Percentiles rank a stretch among this genome's conserved stretches.
phyloP scores from a whole-genome alignment of 2,329 filamentous ascomycete genomes.

The Aureobasidium namibiae region DNA sequence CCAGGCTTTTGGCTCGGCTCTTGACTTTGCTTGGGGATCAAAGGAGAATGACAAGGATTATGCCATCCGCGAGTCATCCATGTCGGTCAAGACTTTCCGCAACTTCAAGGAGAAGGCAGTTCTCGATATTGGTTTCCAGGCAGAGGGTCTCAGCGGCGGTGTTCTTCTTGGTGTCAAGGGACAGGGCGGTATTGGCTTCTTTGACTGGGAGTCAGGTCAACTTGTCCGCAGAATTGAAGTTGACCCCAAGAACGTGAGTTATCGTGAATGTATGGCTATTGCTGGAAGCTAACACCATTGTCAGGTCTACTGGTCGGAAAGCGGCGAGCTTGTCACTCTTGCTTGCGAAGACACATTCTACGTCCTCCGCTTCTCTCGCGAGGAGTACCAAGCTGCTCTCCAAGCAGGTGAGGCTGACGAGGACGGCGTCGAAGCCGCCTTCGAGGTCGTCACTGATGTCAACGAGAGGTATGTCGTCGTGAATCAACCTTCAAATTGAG shows the following conservation, averaged over 20 bases:
- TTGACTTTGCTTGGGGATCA: conserved; percentile 94
- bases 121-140: conserved; percentile 89
- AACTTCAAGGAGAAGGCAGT: conserved; percentile 82
- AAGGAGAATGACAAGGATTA: conserved; percentile 99
- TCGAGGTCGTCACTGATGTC: conserved; percentile 93
- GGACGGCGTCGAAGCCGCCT: conserved; percentile 90
- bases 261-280: background rate
- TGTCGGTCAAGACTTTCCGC: conserved; percentile 93
- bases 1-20: conserved; percentile 89
- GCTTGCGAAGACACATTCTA: conserved; percentile 95
- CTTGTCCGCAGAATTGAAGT: conserved; percentile 88
- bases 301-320: conserved; percentile 94
- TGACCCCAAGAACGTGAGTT: conserved; percentile 51
- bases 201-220: conserved; percentile 87
- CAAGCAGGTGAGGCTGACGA: conserved; percentile 76
- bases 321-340: conserved; percentile 82
- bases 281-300: background rate
- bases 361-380: conserved; percentile 82
- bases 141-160: conserved; percentile 82
- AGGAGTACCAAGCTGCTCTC: conserved; percentile 75
- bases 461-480: conserved; percentile 62
- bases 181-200: conserved; percentile 89
- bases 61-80: conserved; percentile 87
- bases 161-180: conserved; percentile 89
- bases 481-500: background rate